Evolutionary conservation across 352 stramenopile species (phyloP), one percentile per base, ranked within the genome.

Genomic region (Phytophthora rubi): DNA sequence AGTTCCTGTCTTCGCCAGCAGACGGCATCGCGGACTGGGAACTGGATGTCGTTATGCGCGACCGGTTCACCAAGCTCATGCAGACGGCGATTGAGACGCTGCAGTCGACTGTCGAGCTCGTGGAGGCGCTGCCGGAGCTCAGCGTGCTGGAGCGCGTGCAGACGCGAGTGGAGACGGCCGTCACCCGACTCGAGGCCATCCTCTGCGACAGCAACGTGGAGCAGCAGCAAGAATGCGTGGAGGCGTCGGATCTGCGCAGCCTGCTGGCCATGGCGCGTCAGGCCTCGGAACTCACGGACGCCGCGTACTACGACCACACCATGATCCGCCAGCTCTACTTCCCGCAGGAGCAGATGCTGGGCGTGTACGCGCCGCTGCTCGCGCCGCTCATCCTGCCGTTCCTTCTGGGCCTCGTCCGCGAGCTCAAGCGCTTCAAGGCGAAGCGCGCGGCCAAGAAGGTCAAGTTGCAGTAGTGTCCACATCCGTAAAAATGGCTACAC

Each of bases 281-380:
- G 60, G 82, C 82, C 6, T 76, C 76, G 5, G 71, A 85, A 8
- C 69, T 88, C 15, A 78, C 83, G 5, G 75, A 91, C 53, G 72
- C 75, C 4, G 83, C 81, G 45, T 89, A 91, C 65, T 88, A 85
- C 53, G 83, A 91, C 63, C 81, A 85, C 65, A 89, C 83, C 28
- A 91, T 91, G 83, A 88, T 89, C 65, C 83, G 81, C 2, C 83
- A 91, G 59, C 71, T 91, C 35, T 91, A 91, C 60, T 91, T 91
- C 56, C 83, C 83, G 6, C 79, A 91, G 69, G 83, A 89, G 54
- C 81, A 91, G 23, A 88, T 91, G 76, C 59, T 88, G 23, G 83
- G 81, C 2, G 83, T 91, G 10, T 91, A 89, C 55, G 81, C 81
- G 7, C 83, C 83, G 37, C 76, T 91, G 26, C 75, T 91, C 2